phyloP scores from a whole-genome alignment of 1,139 yeast genomes.

The Blastobotrys proliferans region DNA sequence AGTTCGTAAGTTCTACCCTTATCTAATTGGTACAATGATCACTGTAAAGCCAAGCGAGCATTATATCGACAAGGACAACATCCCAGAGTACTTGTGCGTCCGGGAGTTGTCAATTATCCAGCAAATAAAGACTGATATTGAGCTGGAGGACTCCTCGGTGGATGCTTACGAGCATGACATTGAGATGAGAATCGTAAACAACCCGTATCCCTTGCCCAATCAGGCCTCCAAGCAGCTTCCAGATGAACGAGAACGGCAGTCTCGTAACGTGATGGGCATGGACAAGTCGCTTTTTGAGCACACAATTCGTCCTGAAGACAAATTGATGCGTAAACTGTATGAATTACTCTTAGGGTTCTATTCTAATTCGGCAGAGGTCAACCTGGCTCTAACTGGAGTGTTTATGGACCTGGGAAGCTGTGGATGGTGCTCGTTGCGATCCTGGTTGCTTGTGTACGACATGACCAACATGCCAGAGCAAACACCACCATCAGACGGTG shows the following conservation, averaged over 20 bases:
- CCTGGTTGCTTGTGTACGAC: conserved; percentile 22
- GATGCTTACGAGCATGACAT: conserved; percentile 20
- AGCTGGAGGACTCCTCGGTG: conserved; percentile 10
- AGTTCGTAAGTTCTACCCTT: conserved; percentile 28
- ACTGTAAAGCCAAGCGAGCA: conserved; percentile 4
- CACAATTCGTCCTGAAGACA: conserved; percentile 19
- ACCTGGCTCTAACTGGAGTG: conserved; percentile 26
- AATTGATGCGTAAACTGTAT: conserved; percentile 18
- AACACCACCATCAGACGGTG: background rate
- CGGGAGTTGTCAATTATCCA: conserved; percentile 13
- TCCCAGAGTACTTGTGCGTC: conserved; percentile 6
- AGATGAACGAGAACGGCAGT: conserved; percentile 14
- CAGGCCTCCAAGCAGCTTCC: conserved; percentile 12
- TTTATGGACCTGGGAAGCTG: conserved; percentile 25
- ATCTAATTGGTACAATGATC: conserved; percentile 18
- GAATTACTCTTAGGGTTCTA: conserved; percentile 21
- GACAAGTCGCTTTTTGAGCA: conserved; percentile 15
- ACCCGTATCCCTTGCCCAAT: conserved; percentile 18
- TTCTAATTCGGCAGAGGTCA: conserved; percentile 27
- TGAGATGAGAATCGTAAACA: conserved; percentile 20
- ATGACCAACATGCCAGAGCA: background rate
- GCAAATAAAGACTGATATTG: conserved; percentile 14
- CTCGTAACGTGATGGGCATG: conserved; percentile 4
- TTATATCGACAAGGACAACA: background rate
- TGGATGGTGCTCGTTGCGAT: conserved; percentile 23